Evolutionary conservation across 2,329 filamentous ascomycete genomes (phyloP), one percentile per base, ranked within the genome.

Genomic region (Phialophora verrucosa): DNA sequence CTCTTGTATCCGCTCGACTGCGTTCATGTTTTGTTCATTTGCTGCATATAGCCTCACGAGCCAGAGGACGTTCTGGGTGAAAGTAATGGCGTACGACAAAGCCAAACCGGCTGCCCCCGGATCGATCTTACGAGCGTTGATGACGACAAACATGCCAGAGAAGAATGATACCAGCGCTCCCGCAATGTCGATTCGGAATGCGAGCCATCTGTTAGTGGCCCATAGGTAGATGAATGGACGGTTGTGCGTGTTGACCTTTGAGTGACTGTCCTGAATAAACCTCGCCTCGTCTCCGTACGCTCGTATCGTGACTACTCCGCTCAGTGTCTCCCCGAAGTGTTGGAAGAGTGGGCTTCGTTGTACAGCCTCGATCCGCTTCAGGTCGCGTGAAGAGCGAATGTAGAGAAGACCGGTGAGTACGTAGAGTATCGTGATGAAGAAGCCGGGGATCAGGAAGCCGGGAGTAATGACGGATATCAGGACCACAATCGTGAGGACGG

Each of bases 1-100:
- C 77, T 99, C 95, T 81, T 97, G 96, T 75, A 99, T 90, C 75
- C 95, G 91, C 80, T 99, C 95, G 57, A 98, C 93, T 2, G 94
- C 94, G 80, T 99, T 99, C 95, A 99, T 98, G 80, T 97, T 98
- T 79, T 99, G 95, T 80, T 99, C 95, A 74, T 98, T 97, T 75
- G 91, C 88, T 0, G 93, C 90, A 77, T 99, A 99, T 14, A 97
- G 84, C 55, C 95, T 90, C 32, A 99, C 93, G 63, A 98, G 88
- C 95, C 95, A 99, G 20, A 99, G 82, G 6, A 99, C 91, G 71
- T 97, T 98, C 78, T 99, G 95, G 0, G 93, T 96, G 75, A 99
- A 99, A 1, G 92, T 94, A 72, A 99, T 92, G 17, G 95, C 95
- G 75, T 99, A 99, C 59, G 92, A 97, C 74, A 99, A 83, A 4